phyloP scores from a whole-genome alignment of 106 monocot species.

The Dioscorea alata region DNA sequence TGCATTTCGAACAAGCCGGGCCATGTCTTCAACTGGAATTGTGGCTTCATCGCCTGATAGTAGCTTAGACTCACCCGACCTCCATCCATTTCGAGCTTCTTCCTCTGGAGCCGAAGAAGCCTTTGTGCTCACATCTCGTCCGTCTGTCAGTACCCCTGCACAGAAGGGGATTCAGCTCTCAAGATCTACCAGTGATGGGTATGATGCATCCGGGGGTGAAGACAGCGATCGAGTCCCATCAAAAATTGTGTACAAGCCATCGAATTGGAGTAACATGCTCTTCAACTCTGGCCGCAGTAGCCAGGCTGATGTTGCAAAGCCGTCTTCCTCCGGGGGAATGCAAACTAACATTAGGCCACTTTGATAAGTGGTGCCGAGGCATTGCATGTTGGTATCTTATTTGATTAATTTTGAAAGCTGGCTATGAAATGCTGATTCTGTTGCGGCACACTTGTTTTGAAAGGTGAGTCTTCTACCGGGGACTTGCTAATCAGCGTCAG shows the following conservation, averaged over 20 bases:
- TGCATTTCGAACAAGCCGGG: conserved; percentile 29
- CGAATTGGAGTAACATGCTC: conserved; percentile 36
- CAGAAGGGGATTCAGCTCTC: conserved; percentile 32
- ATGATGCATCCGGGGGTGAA: conserved; percentile 59
- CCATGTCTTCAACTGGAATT: conserved; percentile 23
- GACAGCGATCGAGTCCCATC: conserved; percentile 49
- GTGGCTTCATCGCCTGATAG: conserved; percentile 39
- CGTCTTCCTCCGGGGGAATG: not conserved
- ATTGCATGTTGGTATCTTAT: too few relatives aligned
- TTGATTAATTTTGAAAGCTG: too few relatives aligned
- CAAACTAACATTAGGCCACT: not conserved
- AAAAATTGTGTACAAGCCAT: conserved; percentile 38
- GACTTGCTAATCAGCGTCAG: too few relatives aligned
- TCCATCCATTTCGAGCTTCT: conserved; percentile 25
- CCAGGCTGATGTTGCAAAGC: not conserved
- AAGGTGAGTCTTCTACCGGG: too few relatives aligned
- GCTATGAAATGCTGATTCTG: too few relatives aligned
- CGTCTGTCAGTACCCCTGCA: conserved; percentile 6
- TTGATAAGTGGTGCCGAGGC: not conserved
- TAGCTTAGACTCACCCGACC: conserved; percentile 36
- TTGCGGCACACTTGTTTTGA: too few relatives aligned
- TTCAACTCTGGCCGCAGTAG: conserved; percentile 5
- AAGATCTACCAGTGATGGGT: conserved; percentile 46
- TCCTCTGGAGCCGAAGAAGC: conserved; percentile 28
- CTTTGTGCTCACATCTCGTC: conserved; percentile 1